A percentile compares a stretch with the other conserved stretches of the same genome.
Conservation (phyloP, 495 filamentous ascomycete species). For the Hypoxylon perforatum region DNA sequence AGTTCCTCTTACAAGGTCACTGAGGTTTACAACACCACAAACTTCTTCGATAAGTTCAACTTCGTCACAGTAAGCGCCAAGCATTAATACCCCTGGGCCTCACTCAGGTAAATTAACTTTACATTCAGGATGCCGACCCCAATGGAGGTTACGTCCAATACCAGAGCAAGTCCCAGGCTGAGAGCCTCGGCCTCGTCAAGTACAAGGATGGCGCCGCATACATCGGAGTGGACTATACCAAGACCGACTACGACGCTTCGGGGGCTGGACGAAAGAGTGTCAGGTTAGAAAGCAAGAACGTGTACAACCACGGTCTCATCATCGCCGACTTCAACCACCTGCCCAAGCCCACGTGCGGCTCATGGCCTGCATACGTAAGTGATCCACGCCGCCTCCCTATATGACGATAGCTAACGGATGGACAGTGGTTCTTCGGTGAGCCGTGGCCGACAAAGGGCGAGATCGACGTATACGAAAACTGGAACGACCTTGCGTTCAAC, state of each 20-base stretch:
- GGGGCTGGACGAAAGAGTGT: constrained; percentile 70
- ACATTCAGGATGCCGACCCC: constrained; percentile 60
- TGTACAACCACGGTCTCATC: constrained; percentile 75
- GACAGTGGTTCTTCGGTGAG: constrained; percentile 77
- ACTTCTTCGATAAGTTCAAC: constrained; percentile 65
- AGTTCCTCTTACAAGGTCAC: constrained; percentile 51
- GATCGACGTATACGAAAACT: constrained; percentile 90
- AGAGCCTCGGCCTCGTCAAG: constrained; percentile 64
- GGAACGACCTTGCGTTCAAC: constrained; percentile 73
- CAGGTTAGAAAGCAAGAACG: constrained; percentile 72
- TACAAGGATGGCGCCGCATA: constrained; percentile 57
- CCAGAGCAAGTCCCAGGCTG: constrained; percentile 62
- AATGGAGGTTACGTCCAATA: constrained; percentile 76
- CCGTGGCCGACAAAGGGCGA: constrained; percentile 84
- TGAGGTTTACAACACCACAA: constrained; percentile 57
- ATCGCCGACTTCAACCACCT: constrained; percentile 78
- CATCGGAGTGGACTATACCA: constrained; percentile 59
- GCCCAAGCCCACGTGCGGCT: constrained; percentile 72
- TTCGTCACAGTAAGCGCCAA: constrained; percentile 55
- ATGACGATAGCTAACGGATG: constrained; percentile 11
- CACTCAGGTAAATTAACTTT: background rate
- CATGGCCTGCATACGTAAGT: constrained; percentile 62
- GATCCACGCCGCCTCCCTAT: background rate
- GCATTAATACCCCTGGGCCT: background rate
- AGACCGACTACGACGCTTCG: constrained; percentile 20